Percentiles rank a stretch among this genome's conserved stretches.
Conservation (phyloP, 2,329 filamentous ascomycete genomes). For the Albifimbria verrucaria region DNA sequence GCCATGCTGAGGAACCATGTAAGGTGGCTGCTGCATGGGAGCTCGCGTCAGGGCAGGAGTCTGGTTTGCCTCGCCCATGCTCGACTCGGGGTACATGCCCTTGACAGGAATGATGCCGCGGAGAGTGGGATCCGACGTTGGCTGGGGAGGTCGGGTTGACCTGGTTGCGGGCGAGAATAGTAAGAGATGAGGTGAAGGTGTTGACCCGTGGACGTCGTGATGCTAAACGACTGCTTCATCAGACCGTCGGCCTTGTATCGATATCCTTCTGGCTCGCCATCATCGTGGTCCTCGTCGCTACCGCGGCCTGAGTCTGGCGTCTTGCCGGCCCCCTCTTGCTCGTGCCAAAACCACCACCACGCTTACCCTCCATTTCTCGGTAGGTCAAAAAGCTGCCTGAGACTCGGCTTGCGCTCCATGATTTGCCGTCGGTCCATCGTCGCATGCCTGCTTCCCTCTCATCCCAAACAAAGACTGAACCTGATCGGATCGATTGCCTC, state of each 20-base stretch:
- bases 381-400: slow-evolving; percentile 98
- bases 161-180: slow-evolving; percentile 77
- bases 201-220: slow-evolving; percentile 83
- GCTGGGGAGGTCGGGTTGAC: slow-evolving; percentile 73
- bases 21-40: slow-evolving; percentile 53
- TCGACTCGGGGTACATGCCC: slow-evolving; percentile 96
- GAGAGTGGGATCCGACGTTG: slow-evolving; percentile 74
- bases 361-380: slow-evolving; percentile 97
- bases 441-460: slow-evolving; percentile 98
- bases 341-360: slow-evolving; percentile 71
- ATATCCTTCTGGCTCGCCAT: slow-evolving; percentile 85
- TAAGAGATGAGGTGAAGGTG: slow-evolving; percentile 98
- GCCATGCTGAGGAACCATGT: slow-evolving; percentile 32
- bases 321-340: slow-evolving; percentile 62
- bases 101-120: slow-evolving; percentile 83
- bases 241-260: slow-evolving; percentile 93
- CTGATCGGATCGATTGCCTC: slow-evolving; percentile 90
- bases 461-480: slow-evolving; percentile 99
- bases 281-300: slow-evolving; percentile 82
- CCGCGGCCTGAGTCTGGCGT: slow-evolving; percentile 78
- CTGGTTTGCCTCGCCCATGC: slow-evolving; percentile 78
- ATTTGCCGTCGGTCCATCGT: slow-evolving; percentile 97
- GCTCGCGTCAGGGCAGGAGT: slow-evolving; percentile 78
- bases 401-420: slow-evolving; percentile 96
- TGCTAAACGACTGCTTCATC: slow-evolving; percentile 99